phyloP scores from a whole-genome alignment of 2,329 filamentous ascomycete species.

The Xylariaceae sp. region DNA sequence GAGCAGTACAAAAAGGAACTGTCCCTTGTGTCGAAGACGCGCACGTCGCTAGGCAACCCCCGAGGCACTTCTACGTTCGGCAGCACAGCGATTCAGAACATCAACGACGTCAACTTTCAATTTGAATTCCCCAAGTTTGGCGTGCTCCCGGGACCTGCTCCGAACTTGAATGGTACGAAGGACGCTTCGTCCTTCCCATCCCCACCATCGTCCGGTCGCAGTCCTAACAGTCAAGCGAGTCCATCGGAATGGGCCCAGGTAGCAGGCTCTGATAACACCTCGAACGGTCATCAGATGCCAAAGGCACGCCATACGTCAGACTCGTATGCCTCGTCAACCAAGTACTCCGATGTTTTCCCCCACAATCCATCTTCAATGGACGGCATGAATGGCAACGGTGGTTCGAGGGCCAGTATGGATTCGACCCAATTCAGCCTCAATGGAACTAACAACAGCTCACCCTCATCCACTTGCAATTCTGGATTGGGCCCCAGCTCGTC shows the following conservation, averaged over 20 bases:
- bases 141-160: constrained; percentile 51
- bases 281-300: constrained; percentile 35
- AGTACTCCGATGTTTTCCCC: constrained; percentile 55
- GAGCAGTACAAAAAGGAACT: constrained; percentile 87
- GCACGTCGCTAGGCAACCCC: constrained; percentile 31
- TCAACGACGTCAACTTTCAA: constrained; percentile 75
- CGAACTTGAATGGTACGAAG: constrained; percentile 15
- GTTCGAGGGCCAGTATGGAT: constrained; percentile 48
- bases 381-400: constrained; percentile 39
- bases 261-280: constrained; percentile 31
- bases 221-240: constrained; percentile 32
- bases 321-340: constrained; percentile 41
- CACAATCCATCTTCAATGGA: constrained; percentile 35
- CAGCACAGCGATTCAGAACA: constrained; percentile 49
- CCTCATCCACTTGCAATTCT: constrained; percentile 58
- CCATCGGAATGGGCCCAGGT: constrained; percentile 33
- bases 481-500: constrained; percentile 57
- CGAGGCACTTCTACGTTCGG: constrained; percentile 42
- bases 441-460: constrained; percentile 57
- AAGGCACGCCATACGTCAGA: constrained; percentile 40
- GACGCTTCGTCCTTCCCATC: constrained; percentile 25
- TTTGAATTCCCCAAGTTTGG: constrained; percentile 98
- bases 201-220: constrained; percentile 27
- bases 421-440: constrained; percentile 44
- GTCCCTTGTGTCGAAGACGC: constrained; percentile 46